Evolutionary conservation across 2,329 filamentous ascomycete species (phyloP), one percentile per base, ranked within the genome.

Genomic region (Ambrosiella xylebori): DNA sequence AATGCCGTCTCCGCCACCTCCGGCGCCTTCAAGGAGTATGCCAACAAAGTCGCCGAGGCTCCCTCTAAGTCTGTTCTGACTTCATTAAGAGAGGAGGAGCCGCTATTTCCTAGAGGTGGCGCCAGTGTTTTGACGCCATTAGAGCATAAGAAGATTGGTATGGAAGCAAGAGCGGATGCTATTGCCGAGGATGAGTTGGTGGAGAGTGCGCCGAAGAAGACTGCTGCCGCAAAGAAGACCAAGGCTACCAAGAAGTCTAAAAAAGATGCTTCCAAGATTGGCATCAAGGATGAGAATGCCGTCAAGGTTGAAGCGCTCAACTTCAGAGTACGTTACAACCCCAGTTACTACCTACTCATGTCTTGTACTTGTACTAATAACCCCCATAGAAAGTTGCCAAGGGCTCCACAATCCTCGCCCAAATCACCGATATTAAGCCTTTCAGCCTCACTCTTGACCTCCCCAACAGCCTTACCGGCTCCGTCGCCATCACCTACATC

Each of bases 71-170:
- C 70, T 12, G 63, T 72, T 37, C 67, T 78, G 57, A 75, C 76
- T 41, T 66, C 73, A 9, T 67, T 80, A 55, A 81, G 77, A 68
- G 85, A 93, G 63, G 93, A 97, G 63, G 93, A 96, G 67, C 83
- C 84, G 39, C 77, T 91, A 50, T 98, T 98, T 66, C 91, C 93
- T 64, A 82, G 93, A 76, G 93, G 93, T 58, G 94, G 93, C 49
- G 91, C 82, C 57, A 94, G 88, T 67, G 77, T 95, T 56, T 74
- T 98, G 67, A 96, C 93, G 1, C 90, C 93, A 17, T 75, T 98
- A 56, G 93, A 98, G 69, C 86, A 94, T 68, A 96, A 95, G 73
- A 88, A 97, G 71, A 97, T 98, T 62, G 85, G 93, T 65, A 84
- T 94, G 60, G 86, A 97, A 70, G 93, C 93, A 51, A 93, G 86